These are phyloP conservation scores for Candolleomyces efflorescens DNA, from an alignment of 768 basidiomycete species.

Conservation along the genomic window DNA sequence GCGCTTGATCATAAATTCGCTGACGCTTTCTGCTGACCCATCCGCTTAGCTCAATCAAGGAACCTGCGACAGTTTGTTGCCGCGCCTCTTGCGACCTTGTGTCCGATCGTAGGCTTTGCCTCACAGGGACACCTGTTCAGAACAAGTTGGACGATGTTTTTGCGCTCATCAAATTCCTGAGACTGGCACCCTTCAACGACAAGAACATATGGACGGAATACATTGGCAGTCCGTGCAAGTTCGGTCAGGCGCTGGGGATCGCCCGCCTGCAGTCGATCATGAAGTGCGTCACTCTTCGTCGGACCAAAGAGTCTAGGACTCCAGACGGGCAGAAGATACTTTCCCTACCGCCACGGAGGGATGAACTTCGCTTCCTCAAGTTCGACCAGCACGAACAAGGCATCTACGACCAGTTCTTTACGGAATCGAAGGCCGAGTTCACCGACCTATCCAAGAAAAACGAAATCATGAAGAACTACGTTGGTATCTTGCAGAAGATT, in stretches of 20 bases:
- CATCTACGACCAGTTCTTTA: constrained; percentile 87
- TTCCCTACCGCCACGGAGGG: constrained; percentile 83
- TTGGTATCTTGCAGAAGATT: constrained; percentile 95
- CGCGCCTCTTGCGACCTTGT: constrained; percentile 93
- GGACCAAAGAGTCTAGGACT: constrained; percentile 88
- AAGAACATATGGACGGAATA: constrained; percentile 91
- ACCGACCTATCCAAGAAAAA: constrained; percentile 81
- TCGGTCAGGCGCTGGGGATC: constrained; percentile 83
- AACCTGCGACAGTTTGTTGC: constrained; percentile 89
- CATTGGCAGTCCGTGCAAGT: constrained; percentile 91
- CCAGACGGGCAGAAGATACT: constrained; percentile 83
- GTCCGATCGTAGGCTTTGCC: constrained; percentile 87
- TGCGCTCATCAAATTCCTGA: constrained; percentile 94
- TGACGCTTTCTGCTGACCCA: background rate
- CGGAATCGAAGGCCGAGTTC: constrained; percentile 90
- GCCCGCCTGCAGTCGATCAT: constrained; percentile 95
- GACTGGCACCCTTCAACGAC: constrained; percentile 88
- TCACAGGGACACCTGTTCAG: constrained; percentile 99
- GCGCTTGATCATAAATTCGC: constrained; percentile 27
- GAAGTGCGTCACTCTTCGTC: constrained; percentile 92
- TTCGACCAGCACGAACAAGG: constrained; percentile 78
- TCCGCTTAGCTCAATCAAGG: constrained; percentile 85
- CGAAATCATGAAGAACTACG: constrained; percentile 97
- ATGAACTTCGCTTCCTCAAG: constrained; percentile 81
- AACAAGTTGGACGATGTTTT: constrained; percentile 99